Evolutionary conservation across 257 asterid species (phyloP).

Genomic region (Verbena officinalis): DNA sequence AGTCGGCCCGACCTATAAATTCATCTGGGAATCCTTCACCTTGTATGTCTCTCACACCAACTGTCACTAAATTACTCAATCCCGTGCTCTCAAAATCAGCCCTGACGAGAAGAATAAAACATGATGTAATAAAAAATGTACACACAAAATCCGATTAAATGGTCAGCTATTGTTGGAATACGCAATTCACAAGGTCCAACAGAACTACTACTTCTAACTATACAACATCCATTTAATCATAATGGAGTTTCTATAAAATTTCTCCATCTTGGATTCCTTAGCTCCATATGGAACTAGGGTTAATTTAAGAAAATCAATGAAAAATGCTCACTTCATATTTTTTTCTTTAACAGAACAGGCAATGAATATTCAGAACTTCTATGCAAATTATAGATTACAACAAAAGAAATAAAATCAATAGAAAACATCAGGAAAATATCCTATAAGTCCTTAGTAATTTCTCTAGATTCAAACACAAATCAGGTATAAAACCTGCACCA

Average conservation of each 20-base stretch:
- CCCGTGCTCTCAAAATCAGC: slow-evolving; percentile 86
- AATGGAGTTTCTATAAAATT: not conserved
- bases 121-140: slow-evolving; percentile 8
- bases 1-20: slow-evolving; percentile 66
- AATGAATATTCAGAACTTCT: not conserved
- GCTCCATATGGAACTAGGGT: not conserved
- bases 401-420: not conserved
- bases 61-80: slow-evolving; percentile 74
- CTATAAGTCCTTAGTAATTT: not conserved
- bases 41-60: slow-evolving; percentile 88
- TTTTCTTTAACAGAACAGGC: not conserved
- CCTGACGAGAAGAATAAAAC: slow-evolving; percentile 39
- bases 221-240: not conserved
- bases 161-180: not conserved
- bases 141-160: not conserved
- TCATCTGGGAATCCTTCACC: slow-evolving; percentile 96
- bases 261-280: not conserved
- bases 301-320: not conserved
- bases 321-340: not conserved
- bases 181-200: slow-evolving; percentile 7
- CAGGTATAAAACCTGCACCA: too few relatives aligned
- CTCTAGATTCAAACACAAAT: slow-evolving; percentile 3
- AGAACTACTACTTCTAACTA: not conserved
- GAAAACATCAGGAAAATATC: not conserved
- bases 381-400: not conserved